Evolutionary conservation across 2,329 filamentous ascomycete genomes (phyloP).

Genomic region (Trichothecium sympodiale): DNA sequence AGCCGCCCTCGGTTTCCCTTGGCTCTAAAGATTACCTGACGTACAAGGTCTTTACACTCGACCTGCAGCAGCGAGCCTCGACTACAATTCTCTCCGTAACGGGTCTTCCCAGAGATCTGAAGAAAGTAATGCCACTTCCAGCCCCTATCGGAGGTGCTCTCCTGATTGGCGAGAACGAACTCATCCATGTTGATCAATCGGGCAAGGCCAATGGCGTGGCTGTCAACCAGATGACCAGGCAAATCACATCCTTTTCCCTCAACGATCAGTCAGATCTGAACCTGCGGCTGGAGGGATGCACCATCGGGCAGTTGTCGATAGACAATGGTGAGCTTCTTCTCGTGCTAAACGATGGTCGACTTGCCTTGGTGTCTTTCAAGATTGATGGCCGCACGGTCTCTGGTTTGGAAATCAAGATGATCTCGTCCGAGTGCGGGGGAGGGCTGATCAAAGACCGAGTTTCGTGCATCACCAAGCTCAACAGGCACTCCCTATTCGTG

Average conservation of each 20-base stretch:
- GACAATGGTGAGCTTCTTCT: conserved; percentile 79
- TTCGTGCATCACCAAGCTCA: conserved; percentile 60
- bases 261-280: conserved; percentile 74
- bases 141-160: conserved; percentile 81
- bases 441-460: conserved; percentile 47
- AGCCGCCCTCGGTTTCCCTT: conserved; percentile 62
- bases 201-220: conserved; percentile 88
- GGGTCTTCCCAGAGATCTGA: conserved; percentile 78
- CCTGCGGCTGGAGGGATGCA: conserved; percentile 71
- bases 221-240: conserved; percentile 81
- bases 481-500: conserved; percentile 63
- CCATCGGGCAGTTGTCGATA: conserved; percentile 63
- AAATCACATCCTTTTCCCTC: conserved; percentile 73
- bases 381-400: conserved; percentile 88
- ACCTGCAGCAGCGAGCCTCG: conserved; percentile 84
- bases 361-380: conserved; percentile 69
- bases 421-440: conserved; percentile 54
- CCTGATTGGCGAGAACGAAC: conserved; percentile 75
- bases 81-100: conserved; percentile 84
- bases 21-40: conserved; percentile 76
- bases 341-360: conserved; percentile 61
- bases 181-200: conserved; percentile 92
- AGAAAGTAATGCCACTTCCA: conserved; percentile 70
- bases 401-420: conserved; percentile 60
- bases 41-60: conserved; percentile 91